These are phyloP conservation scores for Pichia cephalocereana DNA, from an alignment of 805 yeast species.

Conservation along the genomic window DNA sequence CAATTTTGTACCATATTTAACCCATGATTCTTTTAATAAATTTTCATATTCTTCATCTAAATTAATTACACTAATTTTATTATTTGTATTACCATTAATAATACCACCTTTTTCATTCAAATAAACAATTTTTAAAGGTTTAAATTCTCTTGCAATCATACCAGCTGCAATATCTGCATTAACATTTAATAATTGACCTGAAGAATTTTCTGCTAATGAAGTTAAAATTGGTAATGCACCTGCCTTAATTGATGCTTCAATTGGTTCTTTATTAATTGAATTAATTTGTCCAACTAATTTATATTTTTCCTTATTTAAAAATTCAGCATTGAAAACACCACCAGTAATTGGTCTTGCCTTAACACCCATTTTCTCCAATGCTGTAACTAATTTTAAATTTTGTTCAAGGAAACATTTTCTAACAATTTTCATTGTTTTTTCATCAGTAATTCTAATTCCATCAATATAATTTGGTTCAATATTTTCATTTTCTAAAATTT, in stretches of 20 bases:
- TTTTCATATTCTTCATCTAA: conserved; percentile 94
- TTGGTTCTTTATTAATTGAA: conserved; percentile 78
- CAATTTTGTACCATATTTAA: conserved; percentile 94
- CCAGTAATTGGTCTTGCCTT: conserved; percentile 98
- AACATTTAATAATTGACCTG: conserved; percentile 94
- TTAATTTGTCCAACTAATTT: conserved; percentile 86
- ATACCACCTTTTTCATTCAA: conserved; percentile 97
- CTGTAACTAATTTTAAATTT: conserved; percentile 89
- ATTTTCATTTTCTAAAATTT: conserved; percentile 84
- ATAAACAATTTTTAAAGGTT: conserved; percentile 94
- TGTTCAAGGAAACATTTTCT: conserved; percentile 93
- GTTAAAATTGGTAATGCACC: conserved; percentile 97
- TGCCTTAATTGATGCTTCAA: conserved; percentile 89
- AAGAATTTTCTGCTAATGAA: conserved; percentile 91
- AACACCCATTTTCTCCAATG: conserved; percentile 92
- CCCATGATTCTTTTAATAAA: conserved; percentile 92
- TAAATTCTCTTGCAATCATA: conserved; percentile 91
- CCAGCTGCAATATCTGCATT: conserved; percentile 99
- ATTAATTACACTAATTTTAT: conserved; percentile 81
- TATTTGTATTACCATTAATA: conserved; percentile 84
- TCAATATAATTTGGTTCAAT: conserved; percentile 93
- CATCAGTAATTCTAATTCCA: conserved; percentile 94
- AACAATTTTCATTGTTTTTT: conserved; percentile 91
- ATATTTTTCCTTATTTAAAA: conserved; percentile 83
- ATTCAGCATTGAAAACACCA: conserved; percentile 93